phyloP scores from a whole-genome alignment of 2,329 filamentous ascomycete genomes.

The Fusarium liriodendri region DNA sequence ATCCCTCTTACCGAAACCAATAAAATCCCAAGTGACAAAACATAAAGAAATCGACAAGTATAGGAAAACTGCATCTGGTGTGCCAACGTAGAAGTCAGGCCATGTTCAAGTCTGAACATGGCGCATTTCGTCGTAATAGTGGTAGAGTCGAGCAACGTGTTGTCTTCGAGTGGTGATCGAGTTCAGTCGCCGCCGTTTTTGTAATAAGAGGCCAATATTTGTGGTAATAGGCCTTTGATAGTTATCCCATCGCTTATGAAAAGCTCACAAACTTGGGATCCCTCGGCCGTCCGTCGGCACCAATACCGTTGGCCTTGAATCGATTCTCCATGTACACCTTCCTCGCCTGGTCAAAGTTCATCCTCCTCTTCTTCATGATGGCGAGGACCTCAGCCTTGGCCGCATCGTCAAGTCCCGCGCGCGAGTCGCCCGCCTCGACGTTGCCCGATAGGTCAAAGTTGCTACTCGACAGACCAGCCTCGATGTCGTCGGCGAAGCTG shows the following conservation, averaged over 20 bases:
- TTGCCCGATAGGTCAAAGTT: slow-evolving; percentile 88
- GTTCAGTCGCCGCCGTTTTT: neutral
- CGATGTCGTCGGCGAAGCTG: slow-evolving; percentile 85
- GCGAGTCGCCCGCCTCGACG: slow-evolving; percentile 79
- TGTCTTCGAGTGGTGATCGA: neutral
- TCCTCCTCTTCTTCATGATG: slow-evolving; percentile 88
- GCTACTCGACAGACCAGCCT: slow-evolving; percentile 84
- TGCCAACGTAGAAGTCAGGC: slow-evolving; percentile 26
- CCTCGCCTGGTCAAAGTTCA: slow-evolving; percentile 92
- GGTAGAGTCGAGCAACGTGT: neutral
- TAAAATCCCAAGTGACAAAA: slow-evolving; percentile 1
- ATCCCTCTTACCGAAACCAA: slow-evolving; percentile 11
- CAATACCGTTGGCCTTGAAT: slow-evolving; percentile 90
- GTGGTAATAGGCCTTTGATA: slow-evolving; percentile 5
- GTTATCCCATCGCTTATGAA: slow-evolving; percentile 46
- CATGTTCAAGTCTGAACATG: neutral
- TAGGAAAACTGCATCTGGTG: slow-evolving; percentile 36
- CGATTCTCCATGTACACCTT: slow-evolving; percentile 85
- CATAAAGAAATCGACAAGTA: slow-evolving; percentile 6
- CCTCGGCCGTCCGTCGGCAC: slow-evolving; percentile 84
- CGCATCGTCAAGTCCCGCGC: slow-evolving; percentile 82
- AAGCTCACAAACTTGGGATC: slow-evolving; percentile 98
- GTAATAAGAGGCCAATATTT: neutral
- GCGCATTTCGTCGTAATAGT: neutral
- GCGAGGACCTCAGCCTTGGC: slow-evolving; percentile 85